Evolutionary conservation across 352 stramenopile species (phyloP), one percentile per base, ranked within the genome.

Genomic region (Aphanomyces euteiches): DNA sequence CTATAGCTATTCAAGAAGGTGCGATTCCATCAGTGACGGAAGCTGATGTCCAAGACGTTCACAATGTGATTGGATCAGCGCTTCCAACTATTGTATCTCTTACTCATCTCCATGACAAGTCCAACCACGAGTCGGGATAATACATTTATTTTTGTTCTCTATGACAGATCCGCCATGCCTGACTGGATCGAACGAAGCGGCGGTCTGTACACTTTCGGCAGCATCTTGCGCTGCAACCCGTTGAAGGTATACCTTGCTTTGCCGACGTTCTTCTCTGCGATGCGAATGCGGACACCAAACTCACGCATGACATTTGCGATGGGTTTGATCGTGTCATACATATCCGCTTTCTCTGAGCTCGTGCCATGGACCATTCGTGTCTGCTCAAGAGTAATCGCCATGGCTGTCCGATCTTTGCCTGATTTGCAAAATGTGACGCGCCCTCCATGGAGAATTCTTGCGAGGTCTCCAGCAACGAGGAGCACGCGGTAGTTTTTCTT

Each of bases 231-330:
- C 77, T 99, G 96, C 47, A 98, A 78, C 6, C 87, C 88, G 78
- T 99, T 99, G 78, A 99, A 99, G 19, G 96, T 97, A 84, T 98
- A 98, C 76, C 96, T 97, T 63, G 82, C 86, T 39, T 95, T 86
- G 5, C 96, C 96, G 12, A 98, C 92, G 82, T 98, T 98, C 78
- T 98, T 98, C 72, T 97, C 88, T 21, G 92, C 97, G 65, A 98
- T 92, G n/a, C 93, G 90, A 56, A 98, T 90, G 50, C 96, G 88
- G 37, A 92, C 92, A 41, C 96, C 96, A 74, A 97, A 94, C 64
- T 92, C 82, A 7, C 93, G 83, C 79, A 98, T 85, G n/a, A 87
- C 82, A 72, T 97, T 97, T n/a, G 90, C 89, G 45, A 67, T n/a
- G 19, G 60, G 45, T n/a, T 58, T 56, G 37, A 67, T 38, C 5